Percentiles rank a stretch among this genome's conserved stretches.
phyloP scores from a whole-genome alignment of 1,284 basidiomycete genomes.

The Phenoliferia sp. region DNA sequence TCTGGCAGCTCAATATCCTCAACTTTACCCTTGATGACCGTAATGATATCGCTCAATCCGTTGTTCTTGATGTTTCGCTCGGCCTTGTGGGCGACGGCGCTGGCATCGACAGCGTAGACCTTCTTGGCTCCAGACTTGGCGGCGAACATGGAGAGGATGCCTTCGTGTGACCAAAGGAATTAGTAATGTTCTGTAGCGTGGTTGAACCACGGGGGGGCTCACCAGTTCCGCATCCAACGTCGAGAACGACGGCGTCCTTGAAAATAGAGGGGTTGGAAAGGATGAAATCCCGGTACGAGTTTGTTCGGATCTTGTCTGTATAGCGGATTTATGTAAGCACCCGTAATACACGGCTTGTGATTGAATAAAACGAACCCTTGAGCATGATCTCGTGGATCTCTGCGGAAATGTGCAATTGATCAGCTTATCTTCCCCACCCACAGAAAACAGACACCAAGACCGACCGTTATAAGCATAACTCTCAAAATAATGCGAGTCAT shows the following conservation, averaged over 20 bases:
- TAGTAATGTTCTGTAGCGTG: no score
- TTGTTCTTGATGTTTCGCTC: constrained; percentile 75
- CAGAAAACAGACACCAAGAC: constrained; percentile 28
- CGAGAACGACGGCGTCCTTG: constrained; percentile 79
- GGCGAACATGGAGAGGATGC: constrained; percentile 85
- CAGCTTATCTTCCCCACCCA: not conserved
- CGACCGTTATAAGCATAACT: constrained; percentile 83
- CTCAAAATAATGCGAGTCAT: constrained; percentile 92
- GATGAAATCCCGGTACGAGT: constrained; percentile 88
- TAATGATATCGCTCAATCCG: constrained; percentile 68
- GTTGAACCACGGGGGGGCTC: no score
- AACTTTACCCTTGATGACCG: constrained; percentile 81
- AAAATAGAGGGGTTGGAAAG: constrained; percentile 78
- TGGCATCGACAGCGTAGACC: constrained; percentile 91
- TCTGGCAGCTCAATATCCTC: constrained; percentile 69
- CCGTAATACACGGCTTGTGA: no score
- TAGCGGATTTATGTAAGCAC: not conserved
- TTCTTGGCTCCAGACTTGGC: constrained; percentile 86
- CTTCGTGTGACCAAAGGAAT: constrained; percentile 10
- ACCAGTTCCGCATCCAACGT: constrained; percentile 91
- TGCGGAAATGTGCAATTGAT: constrained; percentile 9
- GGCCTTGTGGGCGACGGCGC: constrained; percentile 77
- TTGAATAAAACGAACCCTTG: constrained; percentile 32
- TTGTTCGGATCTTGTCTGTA: constrained; percentile 80
- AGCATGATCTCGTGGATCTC: constrained; percentile 58